Conservation (phyloP, 1,284 basidiomycete species). For the Coniophora puteana region DNA sequence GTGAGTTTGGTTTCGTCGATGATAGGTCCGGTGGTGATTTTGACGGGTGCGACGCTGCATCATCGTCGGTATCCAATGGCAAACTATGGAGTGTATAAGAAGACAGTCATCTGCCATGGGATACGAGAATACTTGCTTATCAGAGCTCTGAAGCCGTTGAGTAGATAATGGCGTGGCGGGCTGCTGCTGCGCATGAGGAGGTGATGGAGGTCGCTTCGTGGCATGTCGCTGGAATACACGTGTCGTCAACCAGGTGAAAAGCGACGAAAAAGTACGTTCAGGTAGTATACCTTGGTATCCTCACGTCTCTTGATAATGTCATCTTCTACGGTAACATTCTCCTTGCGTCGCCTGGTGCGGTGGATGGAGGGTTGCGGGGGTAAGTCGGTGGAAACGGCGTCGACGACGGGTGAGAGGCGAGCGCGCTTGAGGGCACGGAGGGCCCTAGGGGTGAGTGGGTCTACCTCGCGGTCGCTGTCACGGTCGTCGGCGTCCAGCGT, state of each 20-base stretch:
- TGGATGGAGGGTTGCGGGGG: constrained; percentile 13
- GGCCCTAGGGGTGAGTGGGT: constrained; percentile 26
- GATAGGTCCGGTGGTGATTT: no score
- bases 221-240: no score
- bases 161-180: constrained; percentile 8
- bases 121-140: constrained; percentile 7
- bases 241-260: no score
- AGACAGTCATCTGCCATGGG: no score
- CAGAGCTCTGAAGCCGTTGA: not conserved
- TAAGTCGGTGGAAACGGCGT: constrained; percentile 12
- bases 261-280: no score
- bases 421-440: constrained; percentile 30
- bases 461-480: constrained; percentile 14
- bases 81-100: no score
- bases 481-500: constrained; percentile 12
- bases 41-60: no score
- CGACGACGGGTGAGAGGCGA: constrained; percentile 26
- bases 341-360: constrained; percentile 19
- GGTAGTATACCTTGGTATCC: no score
- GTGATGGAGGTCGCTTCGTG: constrained; percentile 13
- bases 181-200: no score
- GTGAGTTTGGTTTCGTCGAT: no score
- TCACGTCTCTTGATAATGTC: not conserved
- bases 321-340: constrained; percentile 8
- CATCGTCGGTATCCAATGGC: no score